Evolutionary conservation across 2,329 filamentous ascomycete species (phyloP).

Genomic region (Colletotrichum trifolii): DNA sequence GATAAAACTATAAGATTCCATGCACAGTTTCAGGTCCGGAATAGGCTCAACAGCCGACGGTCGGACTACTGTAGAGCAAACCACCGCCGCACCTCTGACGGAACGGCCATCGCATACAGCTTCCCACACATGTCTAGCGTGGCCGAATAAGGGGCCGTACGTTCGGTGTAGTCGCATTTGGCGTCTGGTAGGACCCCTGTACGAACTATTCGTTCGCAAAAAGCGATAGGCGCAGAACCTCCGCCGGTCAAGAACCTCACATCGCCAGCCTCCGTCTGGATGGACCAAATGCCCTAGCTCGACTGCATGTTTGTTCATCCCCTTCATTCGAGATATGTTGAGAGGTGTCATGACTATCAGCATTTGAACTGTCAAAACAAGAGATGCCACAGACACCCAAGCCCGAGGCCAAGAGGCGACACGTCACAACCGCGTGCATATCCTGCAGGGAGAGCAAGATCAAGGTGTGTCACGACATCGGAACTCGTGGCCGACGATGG

Average conservation of each 20-base stretch:
- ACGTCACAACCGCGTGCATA: conserved; percentile 56
- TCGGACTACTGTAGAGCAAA: too few relatives aligned
- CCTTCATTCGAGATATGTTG: too few relatives aligned
- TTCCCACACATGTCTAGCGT: too few relatives aligned
- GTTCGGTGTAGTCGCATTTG: conserved; percentile 4
- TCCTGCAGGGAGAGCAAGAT: conserved; percentile 57
- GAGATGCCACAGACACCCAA: conserved; percentile 24
- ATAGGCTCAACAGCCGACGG: too few relatives aligned
- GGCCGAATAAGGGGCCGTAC: too few relatives aligned
- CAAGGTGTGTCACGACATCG: conserved; percentile 44
- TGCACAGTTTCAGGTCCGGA: too few relatives aligned
- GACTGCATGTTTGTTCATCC: background rate
- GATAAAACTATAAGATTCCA: too few relatives aligned
- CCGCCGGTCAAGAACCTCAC: conserved; percentile 2
- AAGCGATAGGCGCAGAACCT: background rate
- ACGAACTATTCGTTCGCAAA: background rate
- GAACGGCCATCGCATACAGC: too few relatives aligned
- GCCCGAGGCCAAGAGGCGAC: conserved; percentile 43
- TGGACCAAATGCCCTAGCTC: conserved; percentile 11
- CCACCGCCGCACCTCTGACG: too few relatives aligned
- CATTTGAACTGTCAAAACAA: background rate
- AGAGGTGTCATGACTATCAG: background rate
- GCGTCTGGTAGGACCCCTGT: conserved; percentile 17
- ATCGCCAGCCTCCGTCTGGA: conserved; percentile 1
- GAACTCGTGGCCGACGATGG: too few relatives aligned